phyloP scores from a whole-genome alignment of 768 basidiomycete genomes.

The Multifurca ochricompacta region DNA sequence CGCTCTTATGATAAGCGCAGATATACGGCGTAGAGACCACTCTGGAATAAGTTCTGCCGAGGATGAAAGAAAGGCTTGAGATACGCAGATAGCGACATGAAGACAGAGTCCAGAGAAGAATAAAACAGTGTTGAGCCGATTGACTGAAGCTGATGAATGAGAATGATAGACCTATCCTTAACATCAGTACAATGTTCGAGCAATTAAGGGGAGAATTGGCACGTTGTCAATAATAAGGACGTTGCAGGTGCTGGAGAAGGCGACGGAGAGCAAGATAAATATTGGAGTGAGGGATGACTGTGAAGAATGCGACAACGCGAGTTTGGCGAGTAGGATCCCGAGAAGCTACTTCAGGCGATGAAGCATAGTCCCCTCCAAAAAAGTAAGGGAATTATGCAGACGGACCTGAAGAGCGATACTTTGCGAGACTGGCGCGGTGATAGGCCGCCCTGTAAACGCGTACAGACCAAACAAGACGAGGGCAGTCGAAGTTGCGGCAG shows the following conservation, averaged over 20 bases:
- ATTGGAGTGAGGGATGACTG: neutral
- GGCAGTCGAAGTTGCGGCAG: slow-evolving; percentile 1
- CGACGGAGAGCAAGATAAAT: slow-evolving; percentile 5
- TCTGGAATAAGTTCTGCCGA: slow-evolving; percentile 12
- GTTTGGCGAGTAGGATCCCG: slow-evolving; percentile 29
- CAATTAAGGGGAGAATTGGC: neutral
- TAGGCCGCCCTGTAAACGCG: slow-evolving; percentile 20
- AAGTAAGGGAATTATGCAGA: neutral
- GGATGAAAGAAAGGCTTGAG: slow-evolving; percentile 7
- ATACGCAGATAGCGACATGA: slow-evolving; percentile 18
- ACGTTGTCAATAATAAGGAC: slow-evolving; percentile 10
- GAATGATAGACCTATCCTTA: slow-evolving; percentile 19
- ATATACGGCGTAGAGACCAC: slow-evolving; percentile 25
- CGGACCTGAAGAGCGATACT: slow-evolving; percentile 30
- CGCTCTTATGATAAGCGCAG: neutral
- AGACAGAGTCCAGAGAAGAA: slow-evolving; percentile 23
- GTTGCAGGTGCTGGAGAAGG: slow-evolving; percentile 6
- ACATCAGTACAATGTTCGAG: neutral
- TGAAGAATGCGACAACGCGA: slow-evolving; percentile 10
- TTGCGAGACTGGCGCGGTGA: slow-evolving; percentile 27
- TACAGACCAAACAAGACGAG: slow-evolving; percentile 8
- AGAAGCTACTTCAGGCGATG: slow-evolving; percentile 24
- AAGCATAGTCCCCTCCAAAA: neutral
- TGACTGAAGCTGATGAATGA: slow-evolving; percentile 6
- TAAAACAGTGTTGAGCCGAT: slow-evolving; percentile 18